Evolutionary conservation across 345 rosid species (phyloP).

Genomic region (Corchorus olitorius): DNA sequence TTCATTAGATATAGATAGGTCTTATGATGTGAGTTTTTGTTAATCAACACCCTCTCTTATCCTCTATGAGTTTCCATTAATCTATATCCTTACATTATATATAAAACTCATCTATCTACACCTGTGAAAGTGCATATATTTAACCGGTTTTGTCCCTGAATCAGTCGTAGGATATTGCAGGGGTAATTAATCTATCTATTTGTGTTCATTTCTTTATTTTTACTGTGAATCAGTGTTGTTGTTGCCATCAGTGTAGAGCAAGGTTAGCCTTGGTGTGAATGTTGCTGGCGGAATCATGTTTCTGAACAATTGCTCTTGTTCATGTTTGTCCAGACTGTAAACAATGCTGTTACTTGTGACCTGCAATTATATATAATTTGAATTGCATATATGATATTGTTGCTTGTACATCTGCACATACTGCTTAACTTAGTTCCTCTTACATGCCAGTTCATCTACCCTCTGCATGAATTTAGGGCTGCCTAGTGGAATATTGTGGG

Average conservation of each 20-base stretch:
- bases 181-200: constrained; percentile 49
- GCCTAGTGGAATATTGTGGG: background rate
- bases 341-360: background rate
- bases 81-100: no score
- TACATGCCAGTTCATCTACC: background rate
- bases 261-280: background rate
- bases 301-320: background rate
- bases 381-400: background rate
- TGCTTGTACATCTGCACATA: background rate
- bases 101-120: no score
- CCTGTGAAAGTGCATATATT: no score
- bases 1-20: no score
- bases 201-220: background rate
- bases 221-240: background rate
- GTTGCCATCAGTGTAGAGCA: constrained; percentile 2
- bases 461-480: constrained; percentile 2
- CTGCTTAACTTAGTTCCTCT: background rate
- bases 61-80: no score
- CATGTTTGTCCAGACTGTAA: background rate
- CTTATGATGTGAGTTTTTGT: no score
- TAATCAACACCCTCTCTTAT: no score
- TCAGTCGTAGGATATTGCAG: no score
- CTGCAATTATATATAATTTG: background rate
- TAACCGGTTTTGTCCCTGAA: no score
- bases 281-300: background rate